Evolutionary conservation across 2,329 filamentous ascomycete species (phyloP).

Genomic region (Xylariaceae sp.): DNA sequence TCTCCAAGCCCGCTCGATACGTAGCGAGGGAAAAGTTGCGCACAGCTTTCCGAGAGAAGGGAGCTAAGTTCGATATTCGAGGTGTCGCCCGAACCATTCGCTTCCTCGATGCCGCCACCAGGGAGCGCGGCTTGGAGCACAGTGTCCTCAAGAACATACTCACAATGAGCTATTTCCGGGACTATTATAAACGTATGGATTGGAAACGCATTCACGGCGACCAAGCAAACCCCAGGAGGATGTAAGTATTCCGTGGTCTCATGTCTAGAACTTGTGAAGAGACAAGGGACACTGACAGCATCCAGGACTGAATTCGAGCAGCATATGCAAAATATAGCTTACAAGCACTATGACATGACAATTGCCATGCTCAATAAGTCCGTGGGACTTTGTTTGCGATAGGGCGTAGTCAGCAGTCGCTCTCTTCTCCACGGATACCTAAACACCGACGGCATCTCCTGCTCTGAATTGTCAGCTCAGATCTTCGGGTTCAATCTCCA

Average conservation of each 20-base stretch:
- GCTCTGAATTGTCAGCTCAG: background rate
- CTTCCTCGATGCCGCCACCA: conserved; percentile 64
- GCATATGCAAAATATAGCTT: conserved; percentile 30
- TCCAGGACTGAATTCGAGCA: background rate
- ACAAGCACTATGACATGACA: conserved; percentile 63
- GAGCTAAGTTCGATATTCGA: conserved; percentile 41
- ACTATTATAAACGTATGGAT: conserved; percentile 19
- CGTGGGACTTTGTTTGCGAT: conserved; percentile 62
- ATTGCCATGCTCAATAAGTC: conserved; percentile 70
- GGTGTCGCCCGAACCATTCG: conserved; percentile 62
- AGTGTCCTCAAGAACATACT: conserved; percentile 66
- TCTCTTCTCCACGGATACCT: conserved; percentile 2
- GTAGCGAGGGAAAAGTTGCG: conserved; percentile 57
- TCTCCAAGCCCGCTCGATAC: conserved; percentile 64
- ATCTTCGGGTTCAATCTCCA: background rate
- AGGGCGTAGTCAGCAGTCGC: conserved; percentile 3
- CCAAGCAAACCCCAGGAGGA: background rate
- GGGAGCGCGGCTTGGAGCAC: conserved; percentile 65
- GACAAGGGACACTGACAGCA: background rate
- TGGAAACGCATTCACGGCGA: conserved; percentile 22
- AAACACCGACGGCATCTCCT: background rate
- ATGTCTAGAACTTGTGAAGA: no score
- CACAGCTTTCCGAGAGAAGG: conserved; percentile 51
- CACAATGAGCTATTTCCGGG: conserved; percentile 39
- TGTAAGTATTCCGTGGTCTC: conserved; percentile 4